Evolutionary conservation across 2,329 filamentous ascomycete species (phyloP).

Genomic region (Aspergillus sp.): DNA sequence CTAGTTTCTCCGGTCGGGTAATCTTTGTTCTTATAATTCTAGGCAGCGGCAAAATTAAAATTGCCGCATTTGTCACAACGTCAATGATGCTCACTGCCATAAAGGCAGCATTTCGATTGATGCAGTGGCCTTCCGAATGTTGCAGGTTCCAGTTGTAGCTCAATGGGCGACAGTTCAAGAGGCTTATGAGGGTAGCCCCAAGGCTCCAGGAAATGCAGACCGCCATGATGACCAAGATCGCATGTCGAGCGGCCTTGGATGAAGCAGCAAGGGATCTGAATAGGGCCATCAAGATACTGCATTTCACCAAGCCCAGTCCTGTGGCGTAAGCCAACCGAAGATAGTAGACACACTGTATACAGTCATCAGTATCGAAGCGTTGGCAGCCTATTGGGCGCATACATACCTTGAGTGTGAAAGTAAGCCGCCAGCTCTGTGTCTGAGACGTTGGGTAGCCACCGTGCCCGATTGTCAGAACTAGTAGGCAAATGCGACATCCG

Average conservation of each 20-base stretch:
- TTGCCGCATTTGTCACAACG: neutral
- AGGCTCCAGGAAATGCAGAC: constrained; percentile 7
- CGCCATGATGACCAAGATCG: neutral
- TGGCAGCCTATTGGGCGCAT: neutral
- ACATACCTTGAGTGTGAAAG: constrained; percentile 6
- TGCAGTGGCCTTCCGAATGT: neutral
- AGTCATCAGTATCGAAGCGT: neutral
- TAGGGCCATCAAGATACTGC: neutral
- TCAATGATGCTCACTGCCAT: constrained; percentile 5
- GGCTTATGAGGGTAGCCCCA: neutral
- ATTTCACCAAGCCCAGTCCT: constrained; percentile 8
- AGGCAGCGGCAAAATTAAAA: neutral
- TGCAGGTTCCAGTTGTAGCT: constrained; percentile 10
- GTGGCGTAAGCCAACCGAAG: constrained; percentile 3
- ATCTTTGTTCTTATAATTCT: neutral
- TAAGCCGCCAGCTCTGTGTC: constrained; percentile 2
- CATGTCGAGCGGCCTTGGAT: neutral
- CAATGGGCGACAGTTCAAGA: constrained; percentile 7
- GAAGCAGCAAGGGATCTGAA: neutral
- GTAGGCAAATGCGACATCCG: neutral
- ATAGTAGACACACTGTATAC: constrained; percentile 1
- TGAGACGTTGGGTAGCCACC: constrained; percentile 4
- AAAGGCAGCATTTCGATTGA: constrained; percentile 1
- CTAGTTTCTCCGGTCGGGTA: neutral
- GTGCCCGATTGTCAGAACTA: constrained; percentile 10